Evolutionary conservation across 2,329 filamentous ascomycete genomes (phyloP), one percentile per base, ranked within the genome.

Genomic region (Claviceps africana): DNA sequence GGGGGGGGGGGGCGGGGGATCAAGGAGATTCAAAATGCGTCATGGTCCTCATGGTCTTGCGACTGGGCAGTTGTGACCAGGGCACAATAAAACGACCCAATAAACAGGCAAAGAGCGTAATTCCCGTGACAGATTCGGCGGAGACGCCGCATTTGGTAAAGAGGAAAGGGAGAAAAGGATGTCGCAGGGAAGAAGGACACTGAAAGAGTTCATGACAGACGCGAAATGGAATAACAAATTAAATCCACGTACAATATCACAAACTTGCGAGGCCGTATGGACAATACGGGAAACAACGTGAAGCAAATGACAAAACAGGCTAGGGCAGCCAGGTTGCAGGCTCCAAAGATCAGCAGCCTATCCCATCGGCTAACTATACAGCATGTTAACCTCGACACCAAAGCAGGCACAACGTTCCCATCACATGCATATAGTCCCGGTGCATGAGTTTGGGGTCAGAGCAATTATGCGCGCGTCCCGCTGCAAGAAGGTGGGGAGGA

Each of bases 281-380:
- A 78, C 59, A 96, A 77, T 55, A 90, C 77, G 51, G 90, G 90
- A 72, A 95, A 91, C 53, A 97, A 75, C 60, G 84, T 84, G 72
- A 97, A 95, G 75, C 87, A 90, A 62, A 95, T 82, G 66, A 94
- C 81, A 74, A 98, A 97, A 74, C 94, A 91, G 59, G 86, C 88
- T 58, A 88, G 76, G 57, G 93, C 89, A 56, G 85, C 89, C 61
- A 95, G 70, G 70, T 95, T 95, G 73, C 91, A 94, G 64, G 84
- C 88, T 58, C 80, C 84, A 70, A 98, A 98, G 62, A 97, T 80
- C 67, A 98, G 77, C 65, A 97, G 73, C 53, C 91, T 86, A 72
- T 98, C 93, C 93, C 91, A 97, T 72, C 91, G 82, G 72, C 88
- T 95, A 74, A 98, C 93, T 97, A 70, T 64, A 62, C 51, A 62